Base-by-base conservation (phyloP, 805 yeast genomes). In the Candida ortonii region DNA sequence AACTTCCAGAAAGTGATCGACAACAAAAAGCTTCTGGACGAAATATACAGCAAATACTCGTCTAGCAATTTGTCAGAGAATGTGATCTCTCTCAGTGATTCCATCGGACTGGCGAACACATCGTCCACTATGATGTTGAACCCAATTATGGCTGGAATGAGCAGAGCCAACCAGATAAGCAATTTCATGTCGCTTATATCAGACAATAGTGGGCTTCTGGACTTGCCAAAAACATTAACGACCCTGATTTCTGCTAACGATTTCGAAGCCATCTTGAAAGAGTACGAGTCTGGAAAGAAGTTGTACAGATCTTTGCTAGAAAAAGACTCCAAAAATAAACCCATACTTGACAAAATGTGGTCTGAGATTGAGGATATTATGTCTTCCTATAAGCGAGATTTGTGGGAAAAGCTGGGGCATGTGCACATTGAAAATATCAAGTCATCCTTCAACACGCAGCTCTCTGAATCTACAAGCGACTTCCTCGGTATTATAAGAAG, bases 1-100 rank as follows among this genome's bases (percentile, higher is more conserved):
- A 84, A 83, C 50, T 80, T 77, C 46, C 71, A 75, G 34, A 68
- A 71, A 45, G 82, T 80, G 43, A 84, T 84, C 20, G 72, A 71
- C 42, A 69, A 80, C 17, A 84, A 84, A 49, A 73, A 80, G 16
- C 64, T 75, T 3, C 59, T 84, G 22, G 89, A 83, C 50, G 68
- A 69, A 17, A 77, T 81, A 4, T 71, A 77, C 41, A 62, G 57
- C 14, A 78, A 75, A 43, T 76, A 80, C 46, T 61, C 67, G 19
- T 49, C 49, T 18, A 53, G 53, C 16, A 44, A 45, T 21, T 30
- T 58, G 20, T 27, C 39, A 3, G 26, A 33, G n/a, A 50, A 47
- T 18, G 37, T 53, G 6, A 32, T 35, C 10, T 21, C 17, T 6
- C 39, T 57, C 30, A 41, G 68, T 24, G 67, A 60, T n/a, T 67